Evolutionary conservation across 441 rosid species (phyloP).

Genomic region (Aquilaria agallochum): DNA sequence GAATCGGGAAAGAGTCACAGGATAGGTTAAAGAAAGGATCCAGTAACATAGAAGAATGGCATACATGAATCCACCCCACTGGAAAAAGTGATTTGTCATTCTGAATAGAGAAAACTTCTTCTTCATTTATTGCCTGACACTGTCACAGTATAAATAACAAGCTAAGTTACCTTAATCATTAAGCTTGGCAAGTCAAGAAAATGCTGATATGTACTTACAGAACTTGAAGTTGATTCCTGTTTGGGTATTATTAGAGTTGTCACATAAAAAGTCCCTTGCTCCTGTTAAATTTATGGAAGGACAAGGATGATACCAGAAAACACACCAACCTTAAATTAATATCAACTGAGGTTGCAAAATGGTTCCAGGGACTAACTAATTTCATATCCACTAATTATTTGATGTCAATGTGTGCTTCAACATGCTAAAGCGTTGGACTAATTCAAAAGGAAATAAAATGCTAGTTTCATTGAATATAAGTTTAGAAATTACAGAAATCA

Average conservation of each 20-base stretch:
- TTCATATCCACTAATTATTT: no score
- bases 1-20: neutral
- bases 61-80: constrained; percentile 92
- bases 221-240: constrained; percentile 80
- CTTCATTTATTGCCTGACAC: constrained; percentile 85
- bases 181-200: constrained; percentile 15
- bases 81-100: constrained; percentile 67
- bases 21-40: neutral
- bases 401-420: no score
- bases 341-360: no score
- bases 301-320: constrained; percentile 5
- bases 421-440: no score
- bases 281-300: constrained; percentile 37
- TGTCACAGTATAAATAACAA: constrained; percentile 21
- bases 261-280: constrained; percentile 63
- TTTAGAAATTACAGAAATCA: no score
- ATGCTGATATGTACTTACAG: constrained; percentile 49
- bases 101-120: constrained; percentile 79
- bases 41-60: constrained; percentile 4
- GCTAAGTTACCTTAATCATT: constrained; percentile 8
- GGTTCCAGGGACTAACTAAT: no score
- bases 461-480: no score
- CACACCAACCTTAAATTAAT: neutral
- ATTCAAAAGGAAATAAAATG: no score
- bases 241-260: constrained; percentile 92